Percentiles rank a stretch among this genome's conserved stretches.
phyloP scores from a whole-genome alignment of 495 filamentous ascomycete genomes.

The Cenococcum geophilum region DNA sequence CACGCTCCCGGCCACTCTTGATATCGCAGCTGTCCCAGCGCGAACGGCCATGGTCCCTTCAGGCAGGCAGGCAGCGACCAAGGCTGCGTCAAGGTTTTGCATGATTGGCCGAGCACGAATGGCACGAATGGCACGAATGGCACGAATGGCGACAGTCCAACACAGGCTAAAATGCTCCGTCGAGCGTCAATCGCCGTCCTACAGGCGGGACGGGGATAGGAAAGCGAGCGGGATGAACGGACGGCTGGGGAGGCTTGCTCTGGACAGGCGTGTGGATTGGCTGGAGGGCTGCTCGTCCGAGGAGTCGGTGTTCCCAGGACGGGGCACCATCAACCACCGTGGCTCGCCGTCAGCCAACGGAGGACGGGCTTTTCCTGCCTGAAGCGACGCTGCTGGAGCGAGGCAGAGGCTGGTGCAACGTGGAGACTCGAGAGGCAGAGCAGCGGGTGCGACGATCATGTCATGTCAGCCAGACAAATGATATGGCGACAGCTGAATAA shows the following conservation, averaged over 20 bases:
- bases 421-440: constrained; percentile 24
- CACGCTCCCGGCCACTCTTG: no score
- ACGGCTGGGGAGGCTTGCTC: constrained; percentile 19
- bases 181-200: no score
- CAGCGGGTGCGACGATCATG: constrained; percentile 25
- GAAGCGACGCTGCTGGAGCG: background rate
- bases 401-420: constrained; percentile 25
- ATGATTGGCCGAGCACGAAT: no score
- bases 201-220: no score
- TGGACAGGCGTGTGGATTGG: constrained; percentile 9
- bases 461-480: constrained; percentile 21
- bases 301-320: background rate
- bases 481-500: background rate
- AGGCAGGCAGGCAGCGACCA: constrained; percentile 12
- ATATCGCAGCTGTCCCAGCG: no score
- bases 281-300: background rate
- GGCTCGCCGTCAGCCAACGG: constrained; percentile 9
- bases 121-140: constrained; percentile 3
- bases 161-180: constrained; percentile 29
- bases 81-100: no score
- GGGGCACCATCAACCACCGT: background rate
- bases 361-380: background rate
- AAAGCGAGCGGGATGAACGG: constrained; percentile 23
- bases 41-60: background rate
- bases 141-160: constrained; percentile 8